Evolutionary conservation across 2,329 filamentous ascomycete species (phyloP), one percentile per base, ranked within the genome.

Genomic region (Sarocladiaceae sp.): DNA sequence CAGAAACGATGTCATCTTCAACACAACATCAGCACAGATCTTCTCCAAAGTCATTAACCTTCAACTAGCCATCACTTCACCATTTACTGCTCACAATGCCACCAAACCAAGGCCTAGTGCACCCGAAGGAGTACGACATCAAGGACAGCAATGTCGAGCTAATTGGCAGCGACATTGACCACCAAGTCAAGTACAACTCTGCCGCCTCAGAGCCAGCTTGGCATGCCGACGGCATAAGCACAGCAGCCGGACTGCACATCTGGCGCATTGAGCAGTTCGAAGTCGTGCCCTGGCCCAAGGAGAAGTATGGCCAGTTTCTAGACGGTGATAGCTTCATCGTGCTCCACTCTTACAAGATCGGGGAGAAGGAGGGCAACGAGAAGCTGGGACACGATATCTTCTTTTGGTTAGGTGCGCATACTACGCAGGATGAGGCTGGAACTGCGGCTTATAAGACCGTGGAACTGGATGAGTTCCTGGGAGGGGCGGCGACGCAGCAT

Each of bases 361-460:
- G 74, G 37, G 67, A 71, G 37, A 67, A 70, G 31, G 65, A 70
- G n/a, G 67, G 65, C 3, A 55, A 59, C 28, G 63, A 76, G 54
- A 74, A 71, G 58, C 69, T 86, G 4, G 71, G 68, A 37, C 83
- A 87, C 59, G 83, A 87, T 48, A 77, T 87, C 60, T 87, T 84
- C 72, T 87, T 87, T 70, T 88, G 83, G 84, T 74, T 87, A 1
- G 84, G 84, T 4, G 72, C 66, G 50, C 78, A 85, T 60, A 87
- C 83, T 0, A 77, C 80, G 2, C 82, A 86, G 67, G 84, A 87
- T 57, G 84, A 88, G 67, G 83, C 83, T 2, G 84, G 84, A 15
- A 82, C 79, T 0, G 84, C 84, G 0, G 84, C 84, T 2, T 86
- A 88, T 69, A 88, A 87, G 71, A 85, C 84, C 0, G 83, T 86